These are phyloP conservation scores for Neofusicoccum cordaticola DNA, from an alignment of 2,329 filamentous ascomycete genomes.

Conservation along the genomic window DNA sequence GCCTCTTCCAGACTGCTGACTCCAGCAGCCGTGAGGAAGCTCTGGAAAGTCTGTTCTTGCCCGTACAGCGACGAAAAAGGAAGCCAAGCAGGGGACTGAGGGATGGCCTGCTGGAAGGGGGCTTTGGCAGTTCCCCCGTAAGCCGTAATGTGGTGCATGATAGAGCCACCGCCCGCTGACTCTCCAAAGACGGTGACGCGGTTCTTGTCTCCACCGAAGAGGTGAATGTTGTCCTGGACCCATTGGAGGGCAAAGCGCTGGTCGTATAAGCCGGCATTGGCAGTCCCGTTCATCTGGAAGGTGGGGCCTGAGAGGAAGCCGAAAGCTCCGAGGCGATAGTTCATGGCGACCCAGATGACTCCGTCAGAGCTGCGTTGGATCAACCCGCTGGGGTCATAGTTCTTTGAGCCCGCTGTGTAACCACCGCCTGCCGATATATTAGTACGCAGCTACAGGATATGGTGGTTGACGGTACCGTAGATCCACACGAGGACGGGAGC, in stretches of 20 bases:
- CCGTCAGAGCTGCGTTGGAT: conserved; percentile 30
- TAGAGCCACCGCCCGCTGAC: conserved; percentile 52
- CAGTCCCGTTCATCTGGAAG: conserved; percentile 42
- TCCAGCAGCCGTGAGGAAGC: conserved; percentile 42
- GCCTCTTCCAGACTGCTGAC: conserved; percentile 46
- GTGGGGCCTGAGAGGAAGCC: conserved; percentile 48
- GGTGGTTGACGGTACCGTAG: conserved; percentile 32
- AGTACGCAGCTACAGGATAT: neutral
- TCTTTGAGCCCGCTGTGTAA: conserved; percentile 42
- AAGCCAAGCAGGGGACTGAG: conserved; percentile 43
- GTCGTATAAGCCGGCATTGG: conserved; percentile 51
- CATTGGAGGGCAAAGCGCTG: conserved; percentile 54
- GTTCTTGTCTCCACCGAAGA: conserved; percentile 25
- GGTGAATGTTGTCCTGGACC: conserved; percentile 51
- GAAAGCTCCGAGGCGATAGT: conserved; percentile 51
- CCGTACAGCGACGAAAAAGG: conserved; percentile 26
- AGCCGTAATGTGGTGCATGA: conserved; percentile 56
- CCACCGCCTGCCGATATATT: conserved; percentile 31
- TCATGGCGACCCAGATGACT: conserved; percentile 48
- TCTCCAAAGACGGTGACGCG: conserved; percentile 49
- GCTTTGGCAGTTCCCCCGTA: conserved; percentile 41
- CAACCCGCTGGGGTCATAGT: conserved; percentile 36
- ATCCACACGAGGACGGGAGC: conserved; percentile 44
- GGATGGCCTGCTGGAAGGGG: conserved; percentile 47
- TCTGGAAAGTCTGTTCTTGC: conserved; percentile 40